A percentile compares a stretch with the other conserved stretches of the same genome.
Evolutionary conservation across 2,329 filamentous ascomycete species (phyloP).

Genomic region (Trichoderma gracile): DNA sequence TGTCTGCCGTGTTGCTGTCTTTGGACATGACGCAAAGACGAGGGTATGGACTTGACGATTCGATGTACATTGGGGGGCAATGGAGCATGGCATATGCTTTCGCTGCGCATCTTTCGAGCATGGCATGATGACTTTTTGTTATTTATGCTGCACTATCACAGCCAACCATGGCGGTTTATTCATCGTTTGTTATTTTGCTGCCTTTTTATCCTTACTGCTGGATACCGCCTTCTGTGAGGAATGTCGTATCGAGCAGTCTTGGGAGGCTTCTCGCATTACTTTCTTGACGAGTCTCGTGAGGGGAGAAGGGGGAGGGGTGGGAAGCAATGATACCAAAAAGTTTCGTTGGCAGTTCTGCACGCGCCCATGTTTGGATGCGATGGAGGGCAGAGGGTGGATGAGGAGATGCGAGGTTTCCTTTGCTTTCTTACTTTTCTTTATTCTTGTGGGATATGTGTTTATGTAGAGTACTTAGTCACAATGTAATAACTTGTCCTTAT

Average conservation of each 20-base stretch:
- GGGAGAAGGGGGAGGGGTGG: too few relatives aligned
- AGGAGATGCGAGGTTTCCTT: not conserved
- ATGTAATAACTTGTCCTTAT: not conserved
- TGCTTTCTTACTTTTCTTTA: not conserved
- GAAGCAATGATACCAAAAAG: conserved; percentile 17
- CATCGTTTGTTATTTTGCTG: not conserved
- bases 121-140: not conserved
- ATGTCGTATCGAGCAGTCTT: conserved; percentile 5
- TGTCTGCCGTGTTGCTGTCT: not conserved
- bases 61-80: conserved; percentile 2
- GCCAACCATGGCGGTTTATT: too few relatives aligned
- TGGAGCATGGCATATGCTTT: conserved; percentile 1
- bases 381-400: not conserved
- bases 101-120: not conserved
- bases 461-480: conserved; percentile 10
- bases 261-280: not conserved
- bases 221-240: not conserved
- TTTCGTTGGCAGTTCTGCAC: not conserved
- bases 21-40: conserved; percentile 10
- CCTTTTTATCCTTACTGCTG: conserved; percentile 10
- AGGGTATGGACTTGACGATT: conserved; percentile 3
- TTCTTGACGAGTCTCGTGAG: not conserved
- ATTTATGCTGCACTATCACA: not conserved
- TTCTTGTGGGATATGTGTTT: not conserved
- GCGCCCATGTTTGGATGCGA: conserved; percentile 15